Percentiles rank a stretch among this genome's conserved stretches.
Conservation (phyloP, 2,329 filamentous ascomycete genomes). For the Fusarium piperis region DNA sequence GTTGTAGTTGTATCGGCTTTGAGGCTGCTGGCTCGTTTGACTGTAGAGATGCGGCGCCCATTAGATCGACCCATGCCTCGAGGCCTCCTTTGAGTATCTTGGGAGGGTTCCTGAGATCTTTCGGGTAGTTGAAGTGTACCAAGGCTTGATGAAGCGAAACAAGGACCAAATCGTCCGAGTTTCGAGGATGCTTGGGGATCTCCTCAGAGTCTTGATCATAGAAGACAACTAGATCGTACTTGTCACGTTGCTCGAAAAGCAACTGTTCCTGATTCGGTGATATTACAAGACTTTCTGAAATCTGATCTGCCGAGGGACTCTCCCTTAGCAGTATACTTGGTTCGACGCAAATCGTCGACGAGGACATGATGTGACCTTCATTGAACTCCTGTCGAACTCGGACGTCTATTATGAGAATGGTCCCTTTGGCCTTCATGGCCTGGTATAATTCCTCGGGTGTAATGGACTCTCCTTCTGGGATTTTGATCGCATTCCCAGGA, state of each 20-base stretch:
- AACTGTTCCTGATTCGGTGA: slow-evolving; percentile 78
- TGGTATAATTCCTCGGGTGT: slow-evolving; percentile 75
- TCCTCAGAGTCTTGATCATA: slow-evolving; percentile 78
- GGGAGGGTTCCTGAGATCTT: slow-evolving; percentile 76
- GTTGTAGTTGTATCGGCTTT: slow-evolving; percentile 17
- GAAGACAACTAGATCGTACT: slow-evolving; percentile 89
- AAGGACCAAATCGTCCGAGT: slow-evolving; percentile 64
- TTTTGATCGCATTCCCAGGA: slow-evolving; percentile 54
- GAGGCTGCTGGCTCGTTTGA: slow-evolving; percentile 50
- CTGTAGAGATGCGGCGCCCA: slow-evolving; percentile 73
- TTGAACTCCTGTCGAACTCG: slow-evolving; percentile 84
- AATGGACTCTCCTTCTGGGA: slow-evolving; percentile 67
- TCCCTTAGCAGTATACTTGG: slow-evolving; percentile 76
- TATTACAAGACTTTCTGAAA: slow-evolving; percentile 75
- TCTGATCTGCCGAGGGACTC: slow-evolving; percentile 69
- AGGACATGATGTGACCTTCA: slow-evolving; percentile 86
- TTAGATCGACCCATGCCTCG: slow-evolving; percentile 85
- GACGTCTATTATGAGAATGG: slow-evolving; percentile 86
- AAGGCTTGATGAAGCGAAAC: slow-evolving; percentile 81
- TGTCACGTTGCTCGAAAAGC: slow-evolving; percentile 76
- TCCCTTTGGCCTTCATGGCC: slow-evolving; percentile 68
- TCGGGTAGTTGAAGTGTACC: slow-evolving; percentile 83
- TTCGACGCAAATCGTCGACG: slow-evolving; percentile 89
- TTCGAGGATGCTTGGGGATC: slow-evolving; percentile 52
- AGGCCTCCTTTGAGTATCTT: slow-evolving; percentile 85